These are phyloP conservation scores for Tillandsia leiboldiana DNA, from an alignment of 176 grass and related monocot genomes.

Conservation along the genomic window DNA sequence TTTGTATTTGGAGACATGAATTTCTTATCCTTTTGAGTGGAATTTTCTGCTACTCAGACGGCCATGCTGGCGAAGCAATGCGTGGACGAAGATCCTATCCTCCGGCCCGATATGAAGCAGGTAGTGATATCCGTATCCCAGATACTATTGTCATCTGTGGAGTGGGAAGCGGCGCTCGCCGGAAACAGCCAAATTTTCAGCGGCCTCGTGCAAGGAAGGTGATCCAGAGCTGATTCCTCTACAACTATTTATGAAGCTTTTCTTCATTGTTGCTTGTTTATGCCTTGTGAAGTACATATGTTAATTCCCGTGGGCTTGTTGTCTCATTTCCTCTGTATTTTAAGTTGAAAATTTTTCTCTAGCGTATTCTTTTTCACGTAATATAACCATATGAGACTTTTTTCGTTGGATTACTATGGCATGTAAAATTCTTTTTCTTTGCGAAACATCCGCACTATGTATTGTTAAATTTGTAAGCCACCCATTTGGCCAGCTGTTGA, in stretches of 20 bases:
- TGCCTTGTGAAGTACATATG: slow-evolving; percentile 4
- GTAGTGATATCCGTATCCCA: slow-evolving; percentile 91
- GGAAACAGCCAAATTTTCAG: slow-evolving; percentile 97
- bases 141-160: slow-evolving; percentile 85
- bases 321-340: slow-evolving; percentile 21
- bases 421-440: too few species aligned
- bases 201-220: slow-evolving; percentile 91
- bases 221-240: slow-evolving; percentile 10
- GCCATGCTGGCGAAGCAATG: slow-evolving; percentile 81
- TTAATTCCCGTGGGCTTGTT: background rate
- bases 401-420: too few species aligned
- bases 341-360: slow-evolving; percentile 19
- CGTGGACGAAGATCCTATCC: slow-evolving; percentile 83
- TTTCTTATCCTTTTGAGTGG: background rate
- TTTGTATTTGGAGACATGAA: too few species aligned
- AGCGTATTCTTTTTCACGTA: slow-evolving; percentile 1
- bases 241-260: slow-evolving; percentile 9
- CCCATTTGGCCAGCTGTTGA: too few species aligned
- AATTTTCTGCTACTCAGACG: slow-evolving; percentile 42
- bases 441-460: too few species aligned
- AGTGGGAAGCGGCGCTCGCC: slow-evolving; percentile 79
- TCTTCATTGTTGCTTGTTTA: slow-evolving; percentile 2
- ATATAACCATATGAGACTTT: background rate
- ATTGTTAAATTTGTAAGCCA: too few species aligned
- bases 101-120: slow-evolving; percentile 96